Conservation (phyloP, 2,329 filamentous ascomycete genomes). For the Thermoascus crustaceus region DNA sequence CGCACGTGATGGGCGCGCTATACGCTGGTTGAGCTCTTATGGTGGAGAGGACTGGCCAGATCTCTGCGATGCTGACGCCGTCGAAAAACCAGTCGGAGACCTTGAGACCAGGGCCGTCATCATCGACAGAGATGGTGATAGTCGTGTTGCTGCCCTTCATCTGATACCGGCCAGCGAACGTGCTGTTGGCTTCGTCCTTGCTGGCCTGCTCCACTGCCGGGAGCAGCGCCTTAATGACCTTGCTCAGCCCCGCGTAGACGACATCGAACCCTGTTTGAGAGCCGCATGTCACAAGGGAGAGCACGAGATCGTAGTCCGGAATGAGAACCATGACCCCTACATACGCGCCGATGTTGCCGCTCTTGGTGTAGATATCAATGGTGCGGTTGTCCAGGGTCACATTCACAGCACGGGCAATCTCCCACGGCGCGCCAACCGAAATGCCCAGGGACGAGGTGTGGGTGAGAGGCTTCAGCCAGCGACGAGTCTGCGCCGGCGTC, state of each 20-base stretch:
- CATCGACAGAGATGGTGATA: conserved; percentile 1
- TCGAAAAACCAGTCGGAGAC: background rate
- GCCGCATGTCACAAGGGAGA: conserved; percentile 1
- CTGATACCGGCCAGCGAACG: background rate
- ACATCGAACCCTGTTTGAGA: background rate
- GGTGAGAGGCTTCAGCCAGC: conserved; percentile 35
- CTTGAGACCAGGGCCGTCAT: background rate
- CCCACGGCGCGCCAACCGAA: conserved; percentile 31
- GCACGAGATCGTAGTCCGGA: conserved; percentile 7
- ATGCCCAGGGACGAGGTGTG: conserved; percentile 27
- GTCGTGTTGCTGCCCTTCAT: background rate
- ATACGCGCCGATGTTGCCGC: conserved; percentile 4
- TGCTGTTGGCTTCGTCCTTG: conserved; percentile 2
- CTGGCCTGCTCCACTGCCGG: conserved; percentile 4
- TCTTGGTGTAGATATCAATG: conserved; percentile 28
- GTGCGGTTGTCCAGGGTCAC: conserved; percentile 13
- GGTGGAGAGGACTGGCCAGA: background rate
- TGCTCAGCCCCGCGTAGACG: background rate
- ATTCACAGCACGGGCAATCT: conserved; percentile 22
- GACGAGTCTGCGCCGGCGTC: conserved; percentile 22
- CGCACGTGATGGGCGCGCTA: too few species aligned
- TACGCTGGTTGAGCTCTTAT: too few species aligned
- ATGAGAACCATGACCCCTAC: conserved; percentile 4
- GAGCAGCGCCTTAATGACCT: conserved; percentile 1
- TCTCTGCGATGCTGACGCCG: background rate